Base-by-base conservation (phyloP, 2,329 filamentous ascomycete genomes). In the Knoxdaviesia proteae region DNA sequence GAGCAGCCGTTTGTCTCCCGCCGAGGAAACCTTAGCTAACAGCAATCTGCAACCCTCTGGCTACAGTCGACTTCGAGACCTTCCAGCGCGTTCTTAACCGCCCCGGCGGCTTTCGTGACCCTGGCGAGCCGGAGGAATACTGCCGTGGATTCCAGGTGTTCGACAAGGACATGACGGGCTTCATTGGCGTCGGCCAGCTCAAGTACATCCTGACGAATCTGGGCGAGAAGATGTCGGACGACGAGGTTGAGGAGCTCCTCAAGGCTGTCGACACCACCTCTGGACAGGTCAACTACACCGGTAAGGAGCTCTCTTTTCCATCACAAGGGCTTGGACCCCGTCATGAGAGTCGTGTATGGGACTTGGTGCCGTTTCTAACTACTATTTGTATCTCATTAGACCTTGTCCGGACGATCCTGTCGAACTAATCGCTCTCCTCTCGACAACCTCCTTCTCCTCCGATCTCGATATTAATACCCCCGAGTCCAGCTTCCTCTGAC, bases 131-230 rank as follows among this genome's bases (percentile, higher is more conserved):
- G 36, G 88, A 96, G 57, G 88, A 96, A 61, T 98, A 98, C 66
- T 94, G 88, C 63, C 83, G 88, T 48, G 90, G 90, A 44, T 98
- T 98, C 69, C 90, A 98, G 63, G 90, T 98, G 43, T 98, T 98
- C 55, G 90, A 98, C 65, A 98, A 98, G 66, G 90, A 98, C 60
- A 81, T 94, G 76, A 94, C 86, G 47, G 90, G 90, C 42, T 94
- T 87, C 62, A 96, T 98, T 58, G 90, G 88, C 44, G 88, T 96
- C 49, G 90, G 90, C 45, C 90, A 98, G 66, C 74, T 98, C 61
- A 83, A 93, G 64, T 98, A 98, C 66, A 88, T 98, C 59, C 65
- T 98, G 56, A 98, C 90, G 45, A 96, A 96, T 60, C 65, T 98
- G 54, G 90, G 90, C 54, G 90, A 98, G 78, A 96, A 96, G 72